Evolutionary conservation across 768 basidiomycete genomes (phyloP).

Genomic region (Phanerochaete sordida): DNA sequence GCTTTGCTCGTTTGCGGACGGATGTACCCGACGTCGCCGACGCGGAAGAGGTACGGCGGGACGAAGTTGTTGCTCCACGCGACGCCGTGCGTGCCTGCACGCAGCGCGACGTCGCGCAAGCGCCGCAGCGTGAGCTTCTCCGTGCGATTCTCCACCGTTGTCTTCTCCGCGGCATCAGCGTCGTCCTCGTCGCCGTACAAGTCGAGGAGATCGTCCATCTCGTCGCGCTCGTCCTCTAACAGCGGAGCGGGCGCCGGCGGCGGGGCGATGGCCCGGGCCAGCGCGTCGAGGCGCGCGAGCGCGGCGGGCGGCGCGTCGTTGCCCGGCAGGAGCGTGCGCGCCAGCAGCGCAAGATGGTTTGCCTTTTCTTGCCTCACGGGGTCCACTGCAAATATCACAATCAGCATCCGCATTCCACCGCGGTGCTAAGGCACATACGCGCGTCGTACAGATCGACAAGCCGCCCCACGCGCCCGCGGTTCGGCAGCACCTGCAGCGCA

Average conservation of each 20-base stretch:
- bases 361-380: constrained; percentile 20
- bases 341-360: constrained; percentile 39
- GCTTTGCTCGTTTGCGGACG: constrained; percentile 19
- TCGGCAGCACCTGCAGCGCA: constrained; percentile 38
- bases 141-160: no score
- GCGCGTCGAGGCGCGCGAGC: background rate
- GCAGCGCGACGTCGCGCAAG: constrained; percentile 35
- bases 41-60: constrained; percentile 35
- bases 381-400: background rate
- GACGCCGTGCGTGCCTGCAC: constrained; percentile 25
- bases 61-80: constrained; percentile 23
- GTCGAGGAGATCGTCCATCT: constrained; percentile 1
- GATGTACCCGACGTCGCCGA: constrained; percentile 46
- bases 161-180: constrained; percentile 7
- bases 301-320: constrained; percentile 22
- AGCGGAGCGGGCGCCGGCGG: constrained; percentile 31
- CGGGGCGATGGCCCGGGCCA: constrained; percentile 11
- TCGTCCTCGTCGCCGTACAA: background rate
- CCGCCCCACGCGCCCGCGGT: constrained; percentile 28
- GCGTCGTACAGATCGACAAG: constrained; percentile 23
- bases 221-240: constrained; percentile 23
- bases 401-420: background rate
- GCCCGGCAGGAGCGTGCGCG: constrained; percentile 36
- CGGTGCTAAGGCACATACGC: constrained; percentile 4
- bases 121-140: constrained; percentile 27